Percentiles rank a stretch among this genome's conserved stretches.
phyloP scores from a whole-genome alignment of 495 filamentous ascomycete genomes.

The Daldinia bambusicola region DNA sequence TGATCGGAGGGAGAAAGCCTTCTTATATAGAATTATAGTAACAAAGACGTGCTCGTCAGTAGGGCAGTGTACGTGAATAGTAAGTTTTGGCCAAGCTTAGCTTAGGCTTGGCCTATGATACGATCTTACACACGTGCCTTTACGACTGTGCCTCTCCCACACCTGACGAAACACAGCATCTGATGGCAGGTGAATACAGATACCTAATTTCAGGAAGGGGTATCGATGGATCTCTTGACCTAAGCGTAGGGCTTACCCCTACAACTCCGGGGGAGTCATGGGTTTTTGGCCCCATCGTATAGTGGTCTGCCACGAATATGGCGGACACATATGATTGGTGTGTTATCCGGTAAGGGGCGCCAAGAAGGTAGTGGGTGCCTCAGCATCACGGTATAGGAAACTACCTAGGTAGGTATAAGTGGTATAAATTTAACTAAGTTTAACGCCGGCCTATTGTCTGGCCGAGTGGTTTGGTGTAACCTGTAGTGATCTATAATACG shows the following conservation, averaged over 20 bases:
- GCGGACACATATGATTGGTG: slow-evolving; percentile 24
- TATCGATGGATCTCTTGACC: slow-evolving; percentile 27
- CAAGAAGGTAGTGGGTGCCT: slow-evolving; percentile 28
- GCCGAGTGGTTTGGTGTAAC: slow-evolving; percentile 6
- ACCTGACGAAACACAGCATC: slow-evolving; percentile 13
- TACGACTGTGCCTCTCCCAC: background rate
- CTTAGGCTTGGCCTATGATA: background rate
- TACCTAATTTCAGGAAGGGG: slow-evolving; percentile 21
- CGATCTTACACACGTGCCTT: background rate
- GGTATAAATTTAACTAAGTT: slow-evolving; percentile 5
- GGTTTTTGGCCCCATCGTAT: slow-evolving; percentile 27
- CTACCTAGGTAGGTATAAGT: too few relatives aligned
- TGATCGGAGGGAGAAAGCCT: background rate
- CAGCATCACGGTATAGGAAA: slow-evolving; percentile 22
- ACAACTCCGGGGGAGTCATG: slow-evolving; percentile 31
- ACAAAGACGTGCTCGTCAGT: slow-evolving; percentile 14
- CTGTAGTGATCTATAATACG: slow-evolving; percentile 6
- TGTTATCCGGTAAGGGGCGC: slow-evolving; percentile 24
- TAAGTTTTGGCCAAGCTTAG: background rate
- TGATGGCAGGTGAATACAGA: slow-evolving; percentile 21
- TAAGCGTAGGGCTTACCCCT: slow-evolving; percentile 28
- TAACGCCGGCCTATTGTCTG: slow-evolving; percentile 29
- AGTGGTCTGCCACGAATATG: slow-evolving; percentile 42
- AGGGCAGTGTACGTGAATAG: background rate
- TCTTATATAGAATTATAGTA: slow-evolving; percentile 25